Percentiles rank a stretch among this genome's conserved stretches.
These are phyloP conservation scores for Staphylotrichum tortipilum DNA, from an alignment of 495 filamentous ascomycete genomes.

Conservation along the genomic window DNA sequence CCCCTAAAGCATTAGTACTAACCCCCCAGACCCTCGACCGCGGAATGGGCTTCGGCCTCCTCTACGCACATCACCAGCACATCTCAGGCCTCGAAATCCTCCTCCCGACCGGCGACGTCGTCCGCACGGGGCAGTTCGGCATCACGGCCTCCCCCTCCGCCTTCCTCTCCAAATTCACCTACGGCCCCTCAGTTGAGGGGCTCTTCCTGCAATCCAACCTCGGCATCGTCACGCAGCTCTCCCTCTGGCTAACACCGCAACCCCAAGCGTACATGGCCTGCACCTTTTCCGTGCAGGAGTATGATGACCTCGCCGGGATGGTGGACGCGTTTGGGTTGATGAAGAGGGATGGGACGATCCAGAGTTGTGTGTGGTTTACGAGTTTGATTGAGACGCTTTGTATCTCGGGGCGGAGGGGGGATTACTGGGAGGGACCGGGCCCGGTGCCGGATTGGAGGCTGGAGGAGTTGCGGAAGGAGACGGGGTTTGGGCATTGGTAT, in stretches of 20 bases:
- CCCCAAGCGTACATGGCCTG: conserved; percentile 44
- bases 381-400: conserved; percentile 41
- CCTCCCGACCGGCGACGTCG: conserved; percentile 38
- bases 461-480: conserved; percentile 35
- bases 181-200: conserved; percentile 40
- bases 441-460: conserved; percentile 39
- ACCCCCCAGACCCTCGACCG: conserved; percentile 30
- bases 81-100: conserved; percentile 44
- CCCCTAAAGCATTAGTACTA: not conserved
- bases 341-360: conserved; percentile 30
- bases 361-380: conserved; percentile 36
- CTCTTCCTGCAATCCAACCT: conserved; percentile 44
- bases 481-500: conserved; percentile 38
- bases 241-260: conserved; percentile 38
- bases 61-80: conserved; percentile 41
- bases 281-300: conserved; percentile 38
- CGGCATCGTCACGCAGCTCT: conserved; percentile 43
- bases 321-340: conserved; percentile 33
- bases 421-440: conserved; percentile 37
- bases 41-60: conserved; percentile 38
- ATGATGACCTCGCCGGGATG: conserved; percentile 38
- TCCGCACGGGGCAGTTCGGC: conserved; percentile 44
- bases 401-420: conserved; percentile 36
- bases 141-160: conserved; percentile 34
- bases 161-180: conserved; percentile 40